Evolutionary conservation across 352 stramenopile species (phyloP), one percentile per base, ranked within the genome.

Genomic region (Phytophthora citrophthora): DNA sequence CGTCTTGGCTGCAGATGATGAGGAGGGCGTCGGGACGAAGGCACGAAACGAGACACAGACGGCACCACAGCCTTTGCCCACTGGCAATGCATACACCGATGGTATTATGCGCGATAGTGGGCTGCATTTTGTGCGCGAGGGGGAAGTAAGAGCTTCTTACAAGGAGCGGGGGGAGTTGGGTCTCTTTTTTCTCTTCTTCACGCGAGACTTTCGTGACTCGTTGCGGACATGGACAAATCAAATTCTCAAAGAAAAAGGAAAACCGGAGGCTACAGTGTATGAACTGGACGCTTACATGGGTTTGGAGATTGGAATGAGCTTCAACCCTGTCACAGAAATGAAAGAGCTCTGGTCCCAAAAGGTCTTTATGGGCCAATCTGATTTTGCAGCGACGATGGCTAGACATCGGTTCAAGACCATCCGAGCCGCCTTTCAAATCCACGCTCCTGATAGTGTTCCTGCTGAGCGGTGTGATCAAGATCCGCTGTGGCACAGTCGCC

Each of bases 271-370:
- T 2, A 66, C 58, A 18, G 18, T 13, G 4, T 49, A 12, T 29
- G 32, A 60, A n/a, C 10, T 60, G 0, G 58, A 60, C 31, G 58
- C 49, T 50, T 66, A 60, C 9, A 40, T 66, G 4, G 58, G 48
- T 10, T 54, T 66, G 12, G 48, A 55, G 23, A 55, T 61, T 39
- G 47, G 39, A 4, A 57, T 58, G 47, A 48, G 29, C 15, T 36
- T 64, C 10, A 45, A 20, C 13, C 48, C 32, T 23, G 13, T 59
- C 1, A 67, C 58, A 4, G 43, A 67, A 12, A 67, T 55, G 1
- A 67, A 61, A 20, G 58, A 61, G 11, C 13, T 61, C 1, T 67
- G 41, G 58, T 51, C 49, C 31, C n/a, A 54, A 34, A 61, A 61
- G 18, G 16, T 57, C 12, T 64, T 64, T 39, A 10, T 66, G 1